Conservation (phyloP, 2,329 filamentous ascomycete species). For the Laburnicola sp. region DNA sequence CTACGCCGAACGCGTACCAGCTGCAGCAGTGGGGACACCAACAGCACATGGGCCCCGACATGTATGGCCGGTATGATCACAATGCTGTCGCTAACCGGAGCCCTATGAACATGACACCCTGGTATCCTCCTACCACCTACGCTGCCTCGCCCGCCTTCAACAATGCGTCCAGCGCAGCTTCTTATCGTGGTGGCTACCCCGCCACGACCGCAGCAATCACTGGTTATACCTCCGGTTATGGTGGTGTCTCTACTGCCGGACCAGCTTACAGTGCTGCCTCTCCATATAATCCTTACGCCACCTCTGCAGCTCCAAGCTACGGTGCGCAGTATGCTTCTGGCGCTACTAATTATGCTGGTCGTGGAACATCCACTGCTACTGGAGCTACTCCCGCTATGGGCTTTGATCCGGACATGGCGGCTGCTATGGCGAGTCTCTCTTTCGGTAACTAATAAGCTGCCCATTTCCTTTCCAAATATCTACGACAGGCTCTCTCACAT, state of each 20-base stretch:
- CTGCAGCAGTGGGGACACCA: conserved; percentile 32
- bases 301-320: conserved; percentile 7
- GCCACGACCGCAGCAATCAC: conserved; percentile 8
- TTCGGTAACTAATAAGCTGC: no score
- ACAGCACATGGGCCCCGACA: conserved; percentile 26
- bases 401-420: neutral
- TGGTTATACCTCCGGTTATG: conserved; percentile 6
- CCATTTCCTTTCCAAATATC: neutral
- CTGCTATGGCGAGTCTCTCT: conserved; percentile 3
- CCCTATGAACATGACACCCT: conserved; percentile 38
- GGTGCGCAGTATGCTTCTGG: conserved; percentile 13
- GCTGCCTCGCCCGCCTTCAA: conserved; percentile 29
- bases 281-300: neutral
- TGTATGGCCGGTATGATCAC: conserved; percentile 29
- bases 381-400: neutral
- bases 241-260: conserved; percentile 19
- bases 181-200: conserved; percentile 28
- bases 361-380: conserved; percentile 5
- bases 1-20: conserved; percentile 27
- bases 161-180: conserved; percentile 19
- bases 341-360: neutral
- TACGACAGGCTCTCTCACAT: neutral
- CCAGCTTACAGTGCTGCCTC: conserved; percentile 12
- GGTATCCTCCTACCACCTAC: conserved; percentile 36
- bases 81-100: conserved; percentile 30